A percentile compares a stretch with the other conserved stretches of the same genome.
Evolutionary conservation across 257 asterid genomes (phyloP).

Genomic region (Scutellaria barbata): DNA sequence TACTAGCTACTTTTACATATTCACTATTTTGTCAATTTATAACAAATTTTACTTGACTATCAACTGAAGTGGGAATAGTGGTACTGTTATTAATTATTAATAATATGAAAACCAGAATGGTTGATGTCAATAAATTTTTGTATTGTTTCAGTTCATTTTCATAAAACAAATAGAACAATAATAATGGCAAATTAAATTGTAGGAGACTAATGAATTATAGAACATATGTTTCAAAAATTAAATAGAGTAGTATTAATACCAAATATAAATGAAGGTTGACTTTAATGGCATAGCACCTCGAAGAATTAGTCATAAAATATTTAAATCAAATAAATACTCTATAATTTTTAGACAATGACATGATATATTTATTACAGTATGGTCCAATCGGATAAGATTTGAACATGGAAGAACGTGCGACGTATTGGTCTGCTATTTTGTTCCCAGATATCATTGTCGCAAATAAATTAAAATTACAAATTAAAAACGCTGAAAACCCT

Average conservation of each 20-base stretch:
- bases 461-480: too few relatives aligned
- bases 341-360: conserved; percentile 27
- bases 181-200: too few relatives aligned
- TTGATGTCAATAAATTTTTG: too few relatives aligned
- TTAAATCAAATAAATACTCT: neutral
- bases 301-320: neutral
- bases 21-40: too few relatives aligned
- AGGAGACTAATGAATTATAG: neutral
- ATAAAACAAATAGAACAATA: neutral
- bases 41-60: too few relatives aligned
- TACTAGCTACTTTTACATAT: too few relatives aligned
- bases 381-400: conserved; percentile 30
- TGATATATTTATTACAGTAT: conserved; percentile 24
- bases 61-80: too few relatives aligned
- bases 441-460: too few relatives aligned
- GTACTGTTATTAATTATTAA: too few relatives aligned
- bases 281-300: neutral
- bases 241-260: conserved; percentile 13
- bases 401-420: conserved; percentile 38
- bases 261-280: conserved; percentile 25
- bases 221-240: neutral
- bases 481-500: too few relatives aligned
- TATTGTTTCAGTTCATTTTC: too few relatives aligned
- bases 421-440: conserved; percentile 17
- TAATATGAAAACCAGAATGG: too few relatives aligned